Evolutionary conservation across 345 rosid genomes (phyloP).

Genomic region (Populus tremula): DNA sequence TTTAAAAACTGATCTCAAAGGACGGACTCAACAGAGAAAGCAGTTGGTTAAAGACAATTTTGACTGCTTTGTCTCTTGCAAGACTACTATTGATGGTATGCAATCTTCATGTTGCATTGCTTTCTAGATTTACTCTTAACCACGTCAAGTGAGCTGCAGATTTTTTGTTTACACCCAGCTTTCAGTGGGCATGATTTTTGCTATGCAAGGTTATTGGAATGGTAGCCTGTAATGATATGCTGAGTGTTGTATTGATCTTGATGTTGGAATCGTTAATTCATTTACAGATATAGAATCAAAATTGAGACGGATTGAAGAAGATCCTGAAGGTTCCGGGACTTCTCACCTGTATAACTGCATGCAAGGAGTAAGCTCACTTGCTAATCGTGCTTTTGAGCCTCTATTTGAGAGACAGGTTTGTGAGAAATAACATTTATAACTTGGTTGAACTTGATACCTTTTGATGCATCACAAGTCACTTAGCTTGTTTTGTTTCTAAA

Average conservation of each 20-base stretch:
- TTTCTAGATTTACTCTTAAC: slow-evolving; percentile 13
- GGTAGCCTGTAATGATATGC: background rate
- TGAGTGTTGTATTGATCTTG: slow-evolving; percentile 16
- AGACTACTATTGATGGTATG: slow-evolving; percentile 97
- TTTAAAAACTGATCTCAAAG: slow-evolving; percentile 89
- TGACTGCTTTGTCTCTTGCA: slow-evolving; percentile 99
- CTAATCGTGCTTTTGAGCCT: slow-evolving; percentile 85
- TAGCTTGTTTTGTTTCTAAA: slow-evolving; percentile 18
- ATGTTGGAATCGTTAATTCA: slow-evolving; percentile 18
- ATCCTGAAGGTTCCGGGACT: slow-evolving; percentile 97
- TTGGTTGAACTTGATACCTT: slow-evolving; percentile 5
- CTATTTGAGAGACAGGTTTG: slow-evolving; percentile 97
- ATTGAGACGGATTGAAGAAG: slow-evolving; percentile 90
- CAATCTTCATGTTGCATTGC: slow-evolving; percentile 13
- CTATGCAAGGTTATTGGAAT: background rate
- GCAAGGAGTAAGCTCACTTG: slow-evolving; percentile 78
- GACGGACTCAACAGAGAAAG: slow-evolving; percentile 86
- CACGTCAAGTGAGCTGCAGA: slow-evolving; percentile 2
- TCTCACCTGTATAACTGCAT: slow-evolving; percentile 71
- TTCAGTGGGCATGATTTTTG: slow-evolving; percentile 10
- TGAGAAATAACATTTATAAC: slow-evolving; percentile 5
- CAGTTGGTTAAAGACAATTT: slow-evolving; percentile 95
- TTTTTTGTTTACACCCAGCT: slow-evolving; percentile 9
- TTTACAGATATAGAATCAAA: slow-evolving; percentile 85
- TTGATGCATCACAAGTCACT: background rate